Evolutionary conservation across 192 early-diverging fungal species (phyloP).

Genomic region (Umbelopsis isabellina): DNA sequence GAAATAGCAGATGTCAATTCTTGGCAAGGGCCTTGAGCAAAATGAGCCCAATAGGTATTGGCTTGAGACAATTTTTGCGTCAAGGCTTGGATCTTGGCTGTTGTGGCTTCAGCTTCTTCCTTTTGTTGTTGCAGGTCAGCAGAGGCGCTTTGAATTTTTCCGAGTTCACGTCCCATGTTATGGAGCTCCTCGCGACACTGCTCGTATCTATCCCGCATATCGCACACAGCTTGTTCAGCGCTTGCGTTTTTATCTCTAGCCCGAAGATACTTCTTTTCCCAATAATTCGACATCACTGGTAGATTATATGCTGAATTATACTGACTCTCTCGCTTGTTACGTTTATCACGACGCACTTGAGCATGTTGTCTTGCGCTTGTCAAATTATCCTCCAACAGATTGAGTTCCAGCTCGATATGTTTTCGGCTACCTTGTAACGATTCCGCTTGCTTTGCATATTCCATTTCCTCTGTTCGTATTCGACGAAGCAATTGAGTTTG

Average conservation of each 20-base stretch:
- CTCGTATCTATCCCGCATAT: slow-evolving; percentile 19
- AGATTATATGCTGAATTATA: slow-evolving; percentile 33
- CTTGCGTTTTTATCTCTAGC: slow-evolving; percentile 32
- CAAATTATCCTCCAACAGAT: slow-evolving; percentile 16
- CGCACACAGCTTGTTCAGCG: slow-evolving; percentile 30
- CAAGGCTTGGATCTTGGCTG: background rate
- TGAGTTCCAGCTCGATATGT: background rate
- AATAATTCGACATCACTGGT: slow-evolving; percentile 24
- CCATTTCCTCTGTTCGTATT: slow-evolving; percentile 5
- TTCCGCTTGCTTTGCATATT: background rate
- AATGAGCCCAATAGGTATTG: slow-evolving; percentile 15
- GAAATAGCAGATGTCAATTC: slow-evolving; percentile 2
- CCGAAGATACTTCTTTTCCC: slow-evolving; percentile 32
- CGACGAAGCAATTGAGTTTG: slow-evolving; percentile 24
- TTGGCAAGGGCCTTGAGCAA: slow-evolving; percentile 21
- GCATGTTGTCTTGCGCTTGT: slow-evolving; percentile 26
- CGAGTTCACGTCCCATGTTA: background rate
- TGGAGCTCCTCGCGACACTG: slow-evolving; percentile 19
- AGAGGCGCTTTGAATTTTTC: background rate
- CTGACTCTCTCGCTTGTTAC: slow-evolving; percentile 29
- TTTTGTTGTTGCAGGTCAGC: slow-evolving; percentile 7
- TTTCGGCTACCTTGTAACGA: slow-evolving; percentile 2
- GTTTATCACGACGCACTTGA: slow-evolving; percentile 25
- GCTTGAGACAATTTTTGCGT: slow-evolving; percentile 15
- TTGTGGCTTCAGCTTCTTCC: background rate